Conservation (phyloP, 441 rosid genomes). For the Erodium texanum region DNA sequence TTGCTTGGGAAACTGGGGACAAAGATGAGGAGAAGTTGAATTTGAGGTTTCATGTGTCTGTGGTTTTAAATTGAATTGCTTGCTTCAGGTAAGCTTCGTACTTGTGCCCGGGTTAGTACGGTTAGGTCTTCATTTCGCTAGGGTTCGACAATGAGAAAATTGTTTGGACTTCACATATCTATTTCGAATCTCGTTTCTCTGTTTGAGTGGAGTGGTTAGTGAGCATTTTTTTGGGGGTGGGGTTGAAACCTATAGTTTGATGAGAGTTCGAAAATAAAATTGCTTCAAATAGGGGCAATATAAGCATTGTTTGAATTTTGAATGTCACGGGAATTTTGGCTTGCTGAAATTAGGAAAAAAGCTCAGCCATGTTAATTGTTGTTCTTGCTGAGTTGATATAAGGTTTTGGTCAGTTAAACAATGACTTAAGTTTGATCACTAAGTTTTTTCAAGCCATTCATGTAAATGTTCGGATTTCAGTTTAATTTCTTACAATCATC, state of each 20-base stretch:
- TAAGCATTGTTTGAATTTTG: not conserved
- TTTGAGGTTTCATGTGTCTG: not conserved
- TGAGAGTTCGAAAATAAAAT: slow-evolving; percentile 5
- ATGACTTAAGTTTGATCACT: not conserved
- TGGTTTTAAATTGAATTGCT: not conserved
- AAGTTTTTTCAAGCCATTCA: not conserved
- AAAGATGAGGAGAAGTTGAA: not conserved
- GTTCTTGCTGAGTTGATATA: not conserved
- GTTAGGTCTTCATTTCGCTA: slow-evolving; percentile 1
- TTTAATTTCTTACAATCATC: too few relatives aligned
- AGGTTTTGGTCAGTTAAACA: not conserved
- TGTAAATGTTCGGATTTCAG: too few relatives aligned
- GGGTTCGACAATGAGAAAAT: not conserved
- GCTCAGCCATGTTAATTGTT: not conserved
- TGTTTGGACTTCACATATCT: not conserved
- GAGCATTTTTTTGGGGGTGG: not conserved
- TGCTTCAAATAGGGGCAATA: slow-evolving; percentile 26
- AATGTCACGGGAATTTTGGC: not conserved
- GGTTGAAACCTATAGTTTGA: not conserved
- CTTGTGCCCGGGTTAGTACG: slow-evolving; percentile 15
- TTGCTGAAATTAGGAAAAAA: not conserved
- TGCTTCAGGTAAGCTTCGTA: not conserved
- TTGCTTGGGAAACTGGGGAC: not conserved
- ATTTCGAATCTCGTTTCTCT: not conserved
- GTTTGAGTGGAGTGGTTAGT: not conserved